Percentiles rank a stretch among this genome's conserved stretches.
Conservation (phyloP, 2,329 filamentous ascomycete genomes). For the Claviceps paspali region DNA sequence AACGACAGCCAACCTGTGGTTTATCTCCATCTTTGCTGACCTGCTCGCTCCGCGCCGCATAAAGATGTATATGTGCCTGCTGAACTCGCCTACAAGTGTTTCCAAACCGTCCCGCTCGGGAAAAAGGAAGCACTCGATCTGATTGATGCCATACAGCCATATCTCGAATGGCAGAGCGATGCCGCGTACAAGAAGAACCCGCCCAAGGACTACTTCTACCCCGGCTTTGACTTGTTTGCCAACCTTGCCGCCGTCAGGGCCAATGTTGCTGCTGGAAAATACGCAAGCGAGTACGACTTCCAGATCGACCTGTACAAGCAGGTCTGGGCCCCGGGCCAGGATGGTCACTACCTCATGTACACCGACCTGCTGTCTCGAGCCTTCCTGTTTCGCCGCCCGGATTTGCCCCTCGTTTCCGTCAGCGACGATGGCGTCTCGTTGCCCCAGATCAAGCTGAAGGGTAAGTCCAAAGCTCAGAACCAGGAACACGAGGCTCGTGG, state of each 20-base stretch:
- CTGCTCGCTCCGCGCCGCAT: not conserved
- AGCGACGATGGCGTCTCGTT: slow-evolving; percentile 15
- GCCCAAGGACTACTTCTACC: slow-evolving; percentile 33
- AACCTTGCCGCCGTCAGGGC: slow-evolving; percentile 28
- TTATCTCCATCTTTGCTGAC: too few species aligned
- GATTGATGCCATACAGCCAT: slow-evolving; percentile 23
- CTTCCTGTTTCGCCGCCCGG: slow-evolving; percentile 7
- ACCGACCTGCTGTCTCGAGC: slow-evolving; percentile 7
- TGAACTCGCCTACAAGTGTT: slow-evolving; percentile 21
- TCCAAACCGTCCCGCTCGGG: slow-evolving; percentile 24
- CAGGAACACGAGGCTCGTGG: too few species aligned
- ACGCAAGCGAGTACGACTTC: slow-evolving; percentile 38
- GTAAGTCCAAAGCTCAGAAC: too few species aligned
- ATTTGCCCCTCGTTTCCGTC: slow-evolving; percentile 24
- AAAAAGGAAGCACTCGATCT: slow-evolving; percentile 19
- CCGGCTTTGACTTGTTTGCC: slow-evolving; percentile 30
- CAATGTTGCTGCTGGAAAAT: slow-evolving; percentile 26
- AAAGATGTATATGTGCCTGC: too few species aligned
- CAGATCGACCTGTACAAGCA: slow-evolving; percentile 37
- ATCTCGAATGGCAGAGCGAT: slow-evolving; percentile 32
- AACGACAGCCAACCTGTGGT: too few species aligned
- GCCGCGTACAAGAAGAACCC: slow-evolving; percentile 34
- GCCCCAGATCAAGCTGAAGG: slow-evolving; percentile 10
- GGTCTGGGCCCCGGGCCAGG: slow-evolving; percentile 35
- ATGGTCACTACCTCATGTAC: slow-evolving; percentile 40